Base-by-base conservation (phyloP, 2,329 filamentous ascomycete species). In the Orbilia blumenaviensis region DNA sequence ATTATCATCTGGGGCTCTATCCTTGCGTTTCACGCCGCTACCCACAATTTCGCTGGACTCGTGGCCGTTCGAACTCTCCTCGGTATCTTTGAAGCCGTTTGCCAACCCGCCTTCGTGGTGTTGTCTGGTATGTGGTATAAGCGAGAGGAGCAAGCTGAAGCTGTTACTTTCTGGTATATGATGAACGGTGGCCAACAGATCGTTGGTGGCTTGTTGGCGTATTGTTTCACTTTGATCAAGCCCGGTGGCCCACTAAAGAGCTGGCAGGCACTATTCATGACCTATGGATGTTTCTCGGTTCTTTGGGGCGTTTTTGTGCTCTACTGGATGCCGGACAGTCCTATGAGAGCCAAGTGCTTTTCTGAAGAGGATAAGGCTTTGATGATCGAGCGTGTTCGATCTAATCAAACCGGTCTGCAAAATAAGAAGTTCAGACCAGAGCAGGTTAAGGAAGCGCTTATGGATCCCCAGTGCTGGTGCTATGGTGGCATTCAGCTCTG, bases 181-280 rank as follows among this genome's bases (percentile, higher is more conserved):
- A 92, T 92, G 89, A 92, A 92, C 80, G 90, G 90, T 1, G 86
- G 85, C 0, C 90, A 92, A 80, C 90, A 92, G 80, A 89, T 92
- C 60, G 89, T 92, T 6, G 90, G 90, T 32, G 90, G 90, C 4
- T 85, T 92, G 0, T 84, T 92, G 0, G 90, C 90, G 0, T 88
- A 88, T 79, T 85, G 78, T 25, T 79, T 79, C 52, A 78, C 78
- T 7, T 61, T 79, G 32, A 79, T 80, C 25, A 67, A 73, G 3
- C 69, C 78, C 21, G 79, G 58, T 54, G 82, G 81, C 18, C 68
- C 79, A 0, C 79, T 84, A 71, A 81, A 81, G 66, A 82, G 83
- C 27, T 86, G 85, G 84, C 84, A 86, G 76, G 84, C 84, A 1
- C 83, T 86, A 41, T 86, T 86, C 81, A 82, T 86, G 77, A 81